Conservation (phyloP, 345 rosid genomes). For the Boechera divaricarpa region DNA sequence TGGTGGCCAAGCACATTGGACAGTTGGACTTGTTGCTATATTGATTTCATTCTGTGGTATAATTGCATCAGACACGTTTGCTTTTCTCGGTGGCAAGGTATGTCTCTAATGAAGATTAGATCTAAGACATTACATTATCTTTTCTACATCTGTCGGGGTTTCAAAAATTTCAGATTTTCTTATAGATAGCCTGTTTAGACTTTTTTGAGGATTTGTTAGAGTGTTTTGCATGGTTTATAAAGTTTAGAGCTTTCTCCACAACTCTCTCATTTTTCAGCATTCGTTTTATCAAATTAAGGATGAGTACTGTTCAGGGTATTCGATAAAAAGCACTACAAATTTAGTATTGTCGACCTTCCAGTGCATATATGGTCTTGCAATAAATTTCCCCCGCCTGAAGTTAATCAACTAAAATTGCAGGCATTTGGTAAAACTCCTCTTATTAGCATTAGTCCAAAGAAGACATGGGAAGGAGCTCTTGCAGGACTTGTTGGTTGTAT, state of each 20-base stretch:
- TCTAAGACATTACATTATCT: neutral
- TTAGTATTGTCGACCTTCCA: neutral
- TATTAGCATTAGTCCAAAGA: constrained; percentile 86
- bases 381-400: neutral
- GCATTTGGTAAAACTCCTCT: constrained; percentile 89
- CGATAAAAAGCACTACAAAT: neutral
- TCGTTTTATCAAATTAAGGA: neutral
- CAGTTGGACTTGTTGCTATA: constrained; percentile 93
- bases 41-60: constrained; percentile 79
- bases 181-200: neutral
- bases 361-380: neutral
- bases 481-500: constrained; percentile 90
- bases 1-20: constrained; percentile 94
- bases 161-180: neutral
- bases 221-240: neutral
- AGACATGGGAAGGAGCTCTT: constrained; percentile 98
- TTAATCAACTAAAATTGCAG: constrained; percentile 47
- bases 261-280: neutral
- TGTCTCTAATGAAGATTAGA: neutral
- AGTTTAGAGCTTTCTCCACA: constrained; percentile 12
- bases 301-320: neutral
- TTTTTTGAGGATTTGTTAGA: neutral
- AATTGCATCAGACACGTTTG: constrained; percentile 91
- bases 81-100: constrained; percentile 94
- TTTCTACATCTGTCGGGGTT: neutral